Base-by-base conservation (phyloP, 2,329 filamentous ascomycete genomes). In the Helotiales sp. region DNA sequence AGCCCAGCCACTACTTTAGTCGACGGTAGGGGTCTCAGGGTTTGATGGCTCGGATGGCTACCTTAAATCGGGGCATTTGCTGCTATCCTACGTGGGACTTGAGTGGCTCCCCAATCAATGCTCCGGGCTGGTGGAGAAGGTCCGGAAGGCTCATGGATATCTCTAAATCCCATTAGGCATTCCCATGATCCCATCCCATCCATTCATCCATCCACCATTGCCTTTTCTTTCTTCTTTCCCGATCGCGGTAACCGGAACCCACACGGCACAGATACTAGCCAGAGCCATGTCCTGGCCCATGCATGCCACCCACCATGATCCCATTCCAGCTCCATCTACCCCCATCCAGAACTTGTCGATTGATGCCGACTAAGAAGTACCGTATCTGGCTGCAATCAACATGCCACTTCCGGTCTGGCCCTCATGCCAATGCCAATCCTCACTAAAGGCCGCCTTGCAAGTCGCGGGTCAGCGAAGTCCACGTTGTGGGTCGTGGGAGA, bases 131-230 rank as follows among this genome's bases (percentile, higher is more conserved):
- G 54, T 40, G 6, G 54, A 17, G 13, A n/a, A n/a, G n/a, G n/a
- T n/a, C n/a, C n/a, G 24, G 30, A 32, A 30, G 28, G 24, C 40
- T 43, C 58, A 61, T 61, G 58, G 58, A 22, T 47, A 61, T 61
- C 37, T 61, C n/a, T 22, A 61, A 61, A 47, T 61, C 37, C 58
- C 58, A 61, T 61, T n/a, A n/a, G n/a, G n/a, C n/a, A 47, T 32
- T 61, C 26, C 26, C 43, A 61, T 49, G 20, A 20, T 24, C 54
- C 28, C 28, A 24, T 24, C 32, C 17, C 30, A 6, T 15, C 32
- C 20, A 24, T 20, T 2, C 49, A n/a, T n/a, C n/a, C n/a, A n/a
- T n/a, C n/a, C n/a, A n/a, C n/a, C n/a, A n/a, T 28, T 43, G 24
- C 17, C 22, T 13, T 20, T 43, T n/a, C n/a, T 40, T n/a, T 45